phyloP scores from a whole-genome alignment of 1,284 basidiomycete species.

The Athelia psychrophila region DNA sequence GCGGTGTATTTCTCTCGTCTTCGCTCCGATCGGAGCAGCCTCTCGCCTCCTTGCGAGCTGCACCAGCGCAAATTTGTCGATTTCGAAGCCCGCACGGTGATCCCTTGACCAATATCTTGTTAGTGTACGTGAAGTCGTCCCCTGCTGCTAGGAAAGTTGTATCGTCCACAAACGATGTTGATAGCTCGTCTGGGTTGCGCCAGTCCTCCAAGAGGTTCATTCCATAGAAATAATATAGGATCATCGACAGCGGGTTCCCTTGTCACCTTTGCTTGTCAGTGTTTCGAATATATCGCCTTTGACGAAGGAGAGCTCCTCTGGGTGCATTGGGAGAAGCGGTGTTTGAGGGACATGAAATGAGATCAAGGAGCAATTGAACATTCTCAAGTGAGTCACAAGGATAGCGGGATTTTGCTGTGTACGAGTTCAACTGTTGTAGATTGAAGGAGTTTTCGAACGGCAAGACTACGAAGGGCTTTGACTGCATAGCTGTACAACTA shows the following conservation, averaged over 20 bases:
- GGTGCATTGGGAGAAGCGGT: too few relatives aligned
- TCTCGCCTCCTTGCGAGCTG: constrained; percentile 8
- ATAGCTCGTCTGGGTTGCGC: background rate
- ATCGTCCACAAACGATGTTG: constrained; percentile 14
- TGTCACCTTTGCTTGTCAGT: too few relatives aligned
- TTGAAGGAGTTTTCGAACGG: too few relatives aligned
- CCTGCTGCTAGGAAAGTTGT: constrained; percentile 1
- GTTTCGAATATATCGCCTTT: too few relatives aligned
- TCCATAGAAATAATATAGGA: constrained; percentile 20
- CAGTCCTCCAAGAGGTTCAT: constrained; percentile 12
- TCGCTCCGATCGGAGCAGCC: constrained; percentile 1
- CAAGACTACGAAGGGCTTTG: too few relatives aligned
- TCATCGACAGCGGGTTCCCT: constrained; percentile 23
- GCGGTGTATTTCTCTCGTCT: background rate
- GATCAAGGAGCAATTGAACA: too few relatives aligned
- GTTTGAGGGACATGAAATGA: too few relatives aligned
- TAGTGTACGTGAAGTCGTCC: background rate
- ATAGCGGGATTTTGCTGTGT: too few relatives aligned
- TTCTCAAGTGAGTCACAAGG: too few relatives aligned
- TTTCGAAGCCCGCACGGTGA: constrained; percentile 10
- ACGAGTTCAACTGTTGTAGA: too few relatives aligned
- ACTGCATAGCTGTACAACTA: too few relatives aligned
- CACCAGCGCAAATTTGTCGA: constrained; percentile 15
- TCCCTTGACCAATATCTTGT: constrained; percentile 7
- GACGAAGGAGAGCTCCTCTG: too few relatives aligned